phyloP scores from a whole-genome alignment of 1,284 basidiomycete species.

The Farysia itapuensis region DNA sequence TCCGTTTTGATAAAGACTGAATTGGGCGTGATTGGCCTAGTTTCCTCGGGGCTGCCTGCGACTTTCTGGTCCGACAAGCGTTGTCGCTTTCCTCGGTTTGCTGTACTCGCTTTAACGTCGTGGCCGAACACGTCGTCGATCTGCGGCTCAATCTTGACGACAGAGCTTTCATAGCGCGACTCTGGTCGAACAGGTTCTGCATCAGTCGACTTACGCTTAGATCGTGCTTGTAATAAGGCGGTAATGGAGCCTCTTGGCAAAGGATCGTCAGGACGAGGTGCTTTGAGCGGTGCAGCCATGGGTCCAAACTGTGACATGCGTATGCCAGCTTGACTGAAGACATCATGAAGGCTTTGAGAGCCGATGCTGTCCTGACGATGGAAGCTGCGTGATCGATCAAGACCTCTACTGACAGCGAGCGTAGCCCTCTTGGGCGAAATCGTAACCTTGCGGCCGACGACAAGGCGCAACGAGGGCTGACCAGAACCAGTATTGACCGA shows the following conservation, averaged over 20 bases:
- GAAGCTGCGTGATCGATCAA: conserved; percentile 21
- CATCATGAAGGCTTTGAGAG: conserved; percentile 17
- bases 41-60: conserved; percentile 12
- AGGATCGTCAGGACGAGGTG: conserved; percentile 44
- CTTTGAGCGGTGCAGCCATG: not conserved
- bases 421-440: conserved; percentile 2
- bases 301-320: conserved; percentile 13
- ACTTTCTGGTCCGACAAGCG: conserved; percentile 16
- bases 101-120: conserved; percentile 12
- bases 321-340: conserved; percentile 32
- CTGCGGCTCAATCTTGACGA: not conserved
- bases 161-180: not conserved
- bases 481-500: not conserved
- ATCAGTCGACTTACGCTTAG: conserved; percentile 14
- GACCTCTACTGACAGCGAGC: conserved; percentile 3
- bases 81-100: conserved; percentile 40
- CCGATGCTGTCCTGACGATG: conserved; percentile 13
- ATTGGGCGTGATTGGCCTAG: not conserved
- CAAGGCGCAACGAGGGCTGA: conserved; percentile 14
- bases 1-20: conserved; percentile 1
- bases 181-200: not conserved
- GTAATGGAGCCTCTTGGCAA: conserved; percentile 38
- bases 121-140: not conserved
- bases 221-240: conserved; percentile 23
- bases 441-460: conserved; percentile 21